These are phyloP conservation scores for barrel medic (Medicago truncatula) DNA, from an alignment of 306 rosid genomes.

Conservation along the genomic window DNA sequence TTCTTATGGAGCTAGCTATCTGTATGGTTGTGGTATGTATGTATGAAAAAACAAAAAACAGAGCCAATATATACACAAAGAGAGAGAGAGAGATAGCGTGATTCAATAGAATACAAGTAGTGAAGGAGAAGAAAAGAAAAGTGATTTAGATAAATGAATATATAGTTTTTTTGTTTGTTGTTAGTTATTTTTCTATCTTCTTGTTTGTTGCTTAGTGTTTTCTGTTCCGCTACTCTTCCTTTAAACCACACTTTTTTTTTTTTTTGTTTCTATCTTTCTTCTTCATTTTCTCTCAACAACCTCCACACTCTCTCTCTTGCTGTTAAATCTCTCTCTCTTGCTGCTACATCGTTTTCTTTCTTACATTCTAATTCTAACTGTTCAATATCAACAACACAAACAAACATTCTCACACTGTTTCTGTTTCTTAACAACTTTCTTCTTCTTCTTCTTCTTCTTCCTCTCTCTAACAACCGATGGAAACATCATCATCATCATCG, in stretches of 20 bases:
- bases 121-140: constrained; percentile 60
- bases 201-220: constrained; percentile 38
- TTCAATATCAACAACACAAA: constrained; percentile 25
- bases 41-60: neutral
- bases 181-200: constrained; percentile 13
- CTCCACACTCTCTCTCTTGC: constrained; percentile 46
- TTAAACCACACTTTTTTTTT: constrained; percentile 30
- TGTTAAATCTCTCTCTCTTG: constrained; percentile 42
- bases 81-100: neutral
- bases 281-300: constrained; percentile 53
- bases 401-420: neutral
- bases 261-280: constrained; percentile 28
- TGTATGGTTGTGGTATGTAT: neutral
- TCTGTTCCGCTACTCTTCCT: constrained; percentile 43
- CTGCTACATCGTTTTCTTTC: constrained; percentile 54
- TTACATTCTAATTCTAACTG: constrained; percentile 42
- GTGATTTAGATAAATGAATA: constrained; percentile 1
- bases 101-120: constrained; percentile 38
- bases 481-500: constrained; percentile 46
- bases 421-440: constrained; percentile 17
- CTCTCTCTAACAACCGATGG: constrained; percentile 48
- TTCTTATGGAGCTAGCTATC: neutral
- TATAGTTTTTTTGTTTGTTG: constrained; percentile 9
- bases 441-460: constrained; percentile 12
- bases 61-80: neutral